These are phyloP conservation scores for Akebia trifoliata DNA, from an alignment of 164 flowering plant species.

Conservation along the genomic window DNA sequence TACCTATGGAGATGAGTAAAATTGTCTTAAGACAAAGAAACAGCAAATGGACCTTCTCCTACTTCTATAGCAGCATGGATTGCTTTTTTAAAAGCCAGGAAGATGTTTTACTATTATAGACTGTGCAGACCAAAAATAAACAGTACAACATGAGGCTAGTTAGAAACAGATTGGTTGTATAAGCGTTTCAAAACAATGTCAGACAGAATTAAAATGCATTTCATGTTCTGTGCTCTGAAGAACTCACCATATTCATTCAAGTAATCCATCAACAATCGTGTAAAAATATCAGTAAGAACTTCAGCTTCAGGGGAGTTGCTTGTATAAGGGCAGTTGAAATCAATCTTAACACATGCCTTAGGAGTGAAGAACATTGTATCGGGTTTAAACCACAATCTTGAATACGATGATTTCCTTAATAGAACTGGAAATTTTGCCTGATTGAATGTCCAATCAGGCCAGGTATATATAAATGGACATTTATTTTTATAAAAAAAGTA, in stretches of 20 bases:
- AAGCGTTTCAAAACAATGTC: neutral
- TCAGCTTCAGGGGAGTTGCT: slow-evolving; percentile 72
- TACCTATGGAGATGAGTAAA: neutral
- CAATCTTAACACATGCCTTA: slow-evolving; percentile 76
- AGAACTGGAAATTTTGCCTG: slow-evolving; percentile 65
- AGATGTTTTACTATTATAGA: no score
- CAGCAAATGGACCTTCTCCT: neutral
- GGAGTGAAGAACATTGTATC: slow-evolving; percentile 76
- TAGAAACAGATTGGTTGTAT: neutral
- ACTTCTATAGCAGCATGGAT: no score
- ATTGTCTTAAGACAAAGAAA: neutral
- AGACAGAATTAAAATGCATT: neutral
- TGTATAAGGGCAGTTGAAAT: slow-evolving; percentile 77
- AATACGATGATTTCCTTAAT: slow-evolving; percentile 58
- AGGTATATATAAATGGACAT: neutral
- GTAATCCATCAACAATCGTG: slow-evolving; percentile 77
- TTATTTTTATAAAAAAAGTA: neutral
- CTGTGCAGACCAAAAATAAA: no score
- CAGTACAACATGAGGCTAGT: neutral
- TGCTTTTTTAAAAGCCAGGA: no score
- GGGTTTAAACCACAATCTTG: slow-evolving; percentile 89
- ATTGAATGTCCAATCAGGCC: slow-evolving; percentile 5
- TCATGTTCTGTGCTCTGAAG: neutral
- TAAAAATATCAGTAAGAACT: slow-evolving; percentile 70
- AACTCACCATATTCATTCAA: slow-evolving; percentile 95